Conservation (phyloP, 768 basidiomycete genomes). For the Lentinula sp. region DNA sequence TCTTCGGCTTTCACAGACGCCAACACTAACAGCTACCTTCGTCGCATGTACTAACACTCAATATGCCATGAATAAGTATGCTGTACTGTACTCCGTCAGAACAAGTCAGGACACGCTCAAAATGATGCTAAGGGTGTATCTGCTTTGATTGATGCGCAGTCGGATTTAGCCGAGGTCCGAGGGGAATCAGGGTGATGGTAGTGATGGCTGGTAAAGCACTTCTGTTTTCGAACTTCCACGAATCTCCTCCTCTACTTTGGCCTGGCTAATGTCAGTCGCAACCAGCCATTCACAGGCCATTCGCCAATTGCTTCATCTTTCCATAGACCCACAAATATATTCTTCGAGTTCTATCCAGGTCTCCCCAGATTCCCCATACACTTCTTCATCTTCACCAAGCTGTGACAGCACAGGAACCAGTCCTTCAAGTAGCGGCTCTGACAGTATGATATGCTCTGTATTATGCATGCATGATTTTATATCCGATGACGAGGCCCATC, state of each 20-base stretch:
- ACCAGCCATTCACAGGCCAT: slow-evolving; percentile 24
- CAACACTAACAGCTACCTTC: too few relatives aligned
- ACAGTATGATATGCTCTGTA: slow-evolving; percentile 41
- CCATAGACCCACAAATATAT: slow-evolving; percentile 27
- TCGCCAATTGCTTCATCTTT: slow-evolving; percentile 35
- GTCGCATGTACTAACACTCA: too few relatives aligned
- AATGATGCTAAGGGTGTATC: too few relatives aligned
- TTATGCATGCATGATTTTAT: slow-evolving; percentile 66
- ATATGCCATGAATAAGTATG: too few relatives aligned
- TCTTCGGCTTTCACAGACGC: too few relatives aligned
- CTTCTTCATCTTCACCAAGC: slow-evolving; percentile 28
- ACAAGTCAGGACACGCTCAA: too few relatives aligned
- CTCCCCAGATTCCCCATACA: slow-evolving; percentile 20
- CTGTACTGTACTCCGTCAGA: too few relatives aligned
- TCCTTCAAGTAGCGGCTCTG: slow-evolving; percentile 23
- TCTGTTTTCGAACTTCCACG: neutral
- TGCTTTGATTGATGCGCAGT: neutral
- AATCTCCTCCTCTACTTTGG: neutral
- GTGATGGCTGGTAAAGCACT: neutral
- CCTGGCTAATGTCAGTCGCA: neutral
- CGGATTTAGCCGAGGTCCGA: neutral
- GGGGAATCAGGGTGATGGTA: neutral
- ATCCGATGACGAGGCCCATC: slow-evolving; percentile 53
- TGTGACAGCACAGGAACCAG: slow-evolving; percentile 22
- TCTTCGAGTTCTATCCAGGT: slow-evolving; percentile 16